Evolutionary conservation across 768 basidiomycete genomes (phyloP).

Genomic region (Leccinum truebloodii): DNA sequence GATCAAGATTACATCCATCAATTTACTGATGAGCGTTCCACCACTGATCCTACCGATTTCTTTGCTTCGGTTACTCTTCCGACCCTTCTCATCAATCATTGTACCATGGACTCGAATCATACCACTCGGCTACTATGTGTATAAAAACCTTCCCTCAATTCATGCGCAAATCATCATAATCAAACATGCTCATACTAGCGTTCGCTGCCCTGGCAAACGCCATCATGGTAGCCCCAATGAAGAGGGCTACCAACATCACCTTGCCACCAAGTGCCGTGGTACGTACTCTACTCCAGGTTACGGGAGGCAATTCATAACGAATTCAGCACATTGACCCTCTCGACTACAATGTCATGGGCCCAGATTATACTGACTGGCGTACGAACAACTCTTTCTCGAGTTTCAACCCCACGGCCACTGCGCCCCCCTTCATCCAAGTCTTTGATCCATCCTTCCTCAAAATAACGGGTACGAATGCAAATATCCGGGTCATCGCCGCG

Average conservation of each 20-base stretch:
- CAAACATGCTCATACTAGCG: background rate
- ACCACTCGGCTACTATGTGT: background rate
- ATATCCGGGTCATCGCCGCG: background rate
- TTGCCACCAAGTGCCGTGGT: background rate
- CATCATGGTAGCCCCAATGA: background rate
- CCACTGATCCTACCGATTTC: background rate
- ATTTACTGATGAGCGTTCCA: too few species aligned
- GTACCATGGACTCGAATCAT: background rate
- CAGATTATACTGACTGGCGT: background rate
- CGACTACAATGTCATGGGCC: background rate
- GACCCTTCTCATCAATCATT: background rate
- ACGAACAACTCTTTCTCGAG: background rate
- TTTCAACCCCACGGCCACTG: background rate
- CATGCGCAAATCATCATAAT: background rate
- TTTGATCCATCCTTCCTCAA: background rate
- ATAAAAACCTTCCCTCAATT: background rate
- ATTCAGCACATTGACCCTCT: background rate
- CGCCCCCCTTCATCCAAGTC: background rate
- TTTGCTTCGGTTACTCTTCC: background rate
- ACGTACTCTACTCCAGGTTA: background rate
- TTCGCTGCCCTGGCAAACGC: background rate
- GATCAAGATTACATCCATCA: too few species aligned
- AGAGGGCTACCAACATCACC: background rate
- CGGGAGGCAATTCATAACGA: background rate
- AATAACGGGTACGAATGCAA: background rate